Evolutionary conservation across 1,284 basidiomycete species (phyloP).

Genomic region (Porodaedalea pini): DNA sequence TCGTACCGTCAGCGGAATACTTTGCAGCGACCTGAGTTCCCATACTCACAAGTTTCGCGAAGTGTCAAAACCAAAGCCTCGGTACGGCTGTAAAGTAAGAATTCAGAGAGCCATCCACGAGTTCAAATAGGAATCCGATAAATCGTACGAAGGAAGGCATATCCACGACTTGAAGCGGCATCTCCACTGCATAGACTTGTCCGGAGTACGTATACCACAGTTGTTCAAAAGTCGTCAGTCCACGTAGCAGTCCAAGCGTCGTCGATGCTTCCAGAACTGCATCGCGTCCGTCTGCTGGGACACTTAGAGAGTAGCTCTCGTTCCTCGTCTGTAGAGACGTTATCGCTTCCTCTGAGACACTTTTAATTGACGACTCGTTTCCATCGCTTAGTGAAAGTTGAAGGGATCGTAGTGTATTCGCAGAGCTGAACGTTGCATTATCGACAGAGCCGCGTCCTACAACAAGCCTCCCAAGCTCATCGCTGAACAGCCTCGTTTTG

Average conservation of each 20-base stretch:
- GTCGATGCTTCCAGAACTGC: constrained; percentile 68
- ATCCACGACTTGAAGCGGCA: constrained; percentile 61
- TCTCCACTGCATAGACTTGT: constrained; percentile 53
- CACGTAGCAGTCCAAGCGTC: constrained; percentile 75
- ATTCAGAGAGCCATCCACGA: background rate
- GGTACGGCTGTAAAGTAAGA: constrained; percentile 50
- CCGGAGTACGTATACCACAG: constrained; percentile 60
- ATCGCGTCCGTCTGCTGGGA: constrained; percentile 56
- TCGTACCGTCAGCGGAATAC: constrained; percentile 26
- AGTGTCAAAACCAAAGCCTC: constrained; percentile 83
- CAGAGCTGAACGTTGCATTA: background rate
- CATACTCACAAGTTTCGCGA: constrained; percentile 54
- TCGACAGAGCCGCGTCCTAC: constrained; percentile 42
- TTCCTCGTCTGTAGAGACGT: constrained; percentile 49
- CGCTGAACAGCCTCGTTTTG: constrained; percentile 38
- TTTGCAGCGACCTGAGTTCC: constrained; percentile 37
- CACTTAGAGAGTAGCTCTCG: constrained; percentile 64
- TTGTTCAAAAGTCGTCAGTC: constrained; percentile 80
- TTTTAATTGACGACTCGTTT: constrained; percentile 10
- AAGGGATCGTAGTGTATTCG: constrained; percentile 5
- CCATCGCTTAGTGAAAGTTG: background rate
- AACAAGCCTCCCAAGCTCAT: constrained; percentile 48
- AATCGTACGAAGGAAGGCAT: constrained; percentile 57
- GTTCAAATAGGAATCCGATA: background rate
- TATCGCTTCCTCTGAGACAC: constrained; percentile 55